phyloP scores from a whole-genome alignment of 2,329 filamentous ascomycete species.

The Penicillium sp. region DNA sequence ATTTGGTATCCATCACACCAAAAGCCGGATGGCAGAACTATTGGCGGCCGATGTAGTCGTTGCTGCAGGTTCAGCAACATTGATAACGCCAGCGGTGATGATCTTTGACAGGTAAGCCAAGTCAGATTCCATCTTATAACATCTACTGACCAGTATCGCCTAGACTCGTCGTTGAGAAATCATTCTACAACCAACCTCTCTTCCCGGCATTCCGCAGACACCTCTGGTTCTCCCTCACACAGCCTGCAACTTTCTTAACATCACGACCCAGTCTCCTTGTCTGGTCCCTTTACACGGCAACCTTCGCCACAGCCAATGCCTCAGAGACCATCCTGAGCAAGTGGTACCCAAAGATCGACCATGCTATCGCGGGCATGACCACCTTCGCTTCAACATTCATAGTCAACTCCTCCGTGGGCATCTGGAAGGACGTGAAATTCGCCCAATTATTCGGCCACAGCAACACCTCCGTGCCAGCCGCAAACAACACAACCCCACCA shows the following conservation, averaged over 20 bases:
- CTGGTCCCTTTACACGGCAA: conserved; percentile 70
- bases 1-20: conserved; percentile 33
- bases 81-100: conserved; percentile 77
- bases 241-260: conserved; percentile 40
- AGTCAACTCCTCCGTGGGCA: conserved; percentile 74
- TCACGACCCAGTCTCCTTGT: conserved; percentile 45
- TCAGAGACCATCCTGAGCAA: conserved; percentile 75
- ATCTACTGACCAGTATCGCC: conserved; percentile 14
- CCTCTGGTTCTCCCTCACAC: conserved; percentile 37
- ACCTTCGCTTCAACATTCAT: conserved; percentile 76
- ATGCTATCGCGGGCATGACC: conserved; percentile 67
- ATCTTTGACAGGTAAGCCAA: conserved; percentile 72
- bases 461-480: conserved; percentile 11
- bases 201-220: conserved; percentile 37
- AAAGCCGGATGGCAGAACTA: conserved; percentile 37
- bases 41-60: conserved; percentile 65
- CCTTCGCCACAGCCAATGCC: conserved; percentile 81
- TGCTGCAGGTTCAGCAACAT: conserved; percentile 66
- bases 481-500: conserved; percentile 9
- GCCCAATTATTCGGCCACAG: conserved; percentile 65
- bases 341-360: conserved; percentile 52
- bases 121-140: not conserved
- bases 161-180: conserved; percentile 46
- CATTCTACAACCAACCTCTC: conserved; percentile 36
- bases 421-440: conserved; percentile 82